phyloP scores from a whole-genome alignment of 495 filamentous ascomycete species.

The Podospora appendiculata region DNA sequence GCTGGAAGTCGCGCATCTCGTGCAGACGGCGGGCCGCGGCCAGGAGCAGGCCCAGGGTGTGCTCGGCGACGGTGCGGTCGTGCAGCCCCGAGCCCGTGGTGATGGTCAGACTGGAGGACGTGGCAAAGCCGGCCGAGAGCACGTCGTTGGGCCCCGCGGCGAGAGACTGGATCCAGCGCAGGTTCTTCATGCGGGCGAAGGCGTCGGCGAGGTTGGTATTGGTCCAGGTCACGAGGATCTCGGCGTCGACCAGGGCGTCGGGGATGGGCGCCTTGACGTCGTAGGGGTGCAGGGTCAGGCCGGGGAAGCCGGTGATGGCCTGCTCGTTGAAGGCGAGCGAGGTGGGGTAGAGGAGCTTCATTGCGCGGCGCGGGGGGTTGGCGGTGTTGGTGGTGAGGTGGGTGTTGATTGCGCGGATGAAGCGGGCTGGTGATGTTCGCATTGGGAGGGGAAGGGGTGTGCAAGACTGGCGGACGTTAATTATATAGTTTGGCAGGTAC shows the following conservation, averaged over 20 bases:
- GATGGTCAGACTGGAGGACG: conserved; percentile 24
- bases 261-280: conserved; percentile 46
- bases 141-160: conserved; percentile 58
- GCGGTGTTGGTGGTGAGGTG: background rate
- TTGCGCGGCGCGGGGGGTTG: conserved; percentile 8
- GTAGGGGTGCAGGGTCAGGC: conserved; percentile 43
- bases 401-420: background rate
- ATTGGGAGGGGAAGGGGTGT: background rate
- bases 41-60: conserved; percentile 47
- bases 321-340: conserved; percentile 43
- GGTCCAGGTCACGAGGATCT: conserved; percentile 49
- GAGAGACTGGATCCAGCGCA: conserved; percentile 54
- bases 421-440: conserved; percentile 1
- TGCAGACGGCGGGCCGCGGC: conserved; percentile 43
- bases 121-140: conserved; percentile 47
- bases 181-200: conserved; percentile 36
- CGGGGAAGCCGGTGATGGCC: conserved; percentile 44
- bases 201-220: conserved; percentile 51
- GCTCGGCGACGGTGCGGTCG: conserved; percentile 53
- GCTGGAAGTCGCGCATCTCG: conserved; percentile 52
- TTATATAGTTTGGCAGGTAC: too few species aligned
- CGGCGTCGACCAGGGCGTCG: conserved; percentile 43
- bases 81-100: conserved; percentile 54
- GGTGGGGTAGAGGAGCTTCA: conserved; percentile 58
- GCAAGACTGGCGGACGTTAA: too few species aligned